Conservation (phyloP, 352 stramenopile genomes). For the Globisporangium middletonii region DNA sequence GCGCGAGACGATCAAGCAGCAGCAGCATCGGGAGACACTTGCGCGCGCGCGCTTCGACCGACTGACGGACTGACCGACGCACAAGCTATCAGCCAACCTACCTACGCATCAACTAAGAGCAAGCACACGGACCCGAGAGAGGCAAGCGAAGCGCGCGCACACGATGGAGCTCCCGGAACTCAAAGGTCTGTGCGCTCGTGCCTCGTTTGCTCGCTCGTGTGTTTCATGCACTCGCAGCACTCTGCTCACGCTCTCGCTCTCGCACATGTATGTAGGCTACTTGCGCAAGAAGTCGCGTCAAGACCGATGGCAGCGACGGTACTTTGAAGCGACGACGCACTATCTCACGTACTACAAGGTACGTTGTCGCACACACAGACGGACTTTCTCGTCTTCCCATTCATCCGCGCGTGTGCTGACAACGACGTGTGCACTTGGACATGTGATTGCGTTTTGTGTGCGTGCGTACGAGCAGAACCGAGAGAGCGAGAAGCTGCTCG, state of each 20-base stretch:
- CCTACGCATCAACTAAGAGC: background rate
- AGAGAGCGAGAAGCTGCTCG: slow-evolving; percentile 82
- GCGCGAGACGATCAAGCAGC: no score
- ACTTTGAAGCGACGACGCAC: slow-evolving; percentile 97
- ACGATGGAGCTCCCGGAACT: slow-evolving; percentile 75
- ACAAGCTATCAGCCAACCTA: no score
- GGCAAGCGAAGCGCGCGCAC: background rate
- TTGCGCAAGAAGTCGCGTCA: slow-evolving; percentile 91
- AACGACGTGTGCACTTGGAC: background rate
- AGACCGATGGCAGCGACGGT: slow-evolving; percentile 94
- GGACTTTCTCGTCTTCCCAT: background rate
- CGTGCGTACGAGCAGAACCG: slow-evolving; percentile 33
- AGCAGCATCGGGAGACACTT: no score
- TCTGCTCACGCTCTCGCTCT: background rate
- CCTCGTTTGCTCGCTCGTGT: background rate
- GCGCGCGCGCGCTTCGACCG: no score
- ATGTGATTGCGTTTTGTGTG: background rate
- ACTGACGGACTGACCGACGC: background rate
- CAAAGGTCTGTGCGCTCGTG: slow-evolving; percentile 45
- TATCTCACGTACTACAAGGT: slow-evolving; percentile 99
- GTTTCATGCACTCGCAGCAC: background rate
- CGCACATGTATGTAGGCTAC: slow-evolving; percentile 40
- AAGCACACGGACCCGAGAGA: background rate
- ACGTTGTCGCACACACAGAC: background rate
- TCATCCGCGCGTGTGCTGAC: no score